Evolutionary conservation across 1,139 yeast species (phyloP), one percentile per base, ranked within the genome.

Genomic region (Ogataea hybrid): DNA sequence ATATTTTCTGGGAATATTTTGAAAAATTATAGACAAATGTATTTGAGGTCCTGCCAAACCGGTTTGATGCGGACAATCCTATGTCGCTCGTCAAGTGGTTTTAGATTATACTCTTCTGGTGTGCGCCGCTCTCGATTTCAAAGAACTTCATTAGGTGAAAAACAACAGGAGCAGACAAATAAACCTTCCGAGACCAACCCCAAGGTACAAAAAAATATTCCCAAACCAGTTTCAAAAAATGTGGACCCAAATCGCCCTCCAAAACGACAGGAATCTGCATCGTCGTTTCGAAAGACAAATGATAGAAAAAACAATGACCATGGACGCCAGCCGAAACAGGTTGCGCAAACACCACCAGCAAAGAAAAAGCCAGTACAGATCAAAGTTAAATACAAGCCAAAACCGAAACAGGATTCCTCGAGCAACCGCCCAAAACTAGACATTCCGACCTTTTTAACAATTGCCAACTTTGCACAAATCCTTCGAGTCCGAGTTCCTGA

Each of bases 361-460:
- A 46, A 53, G 29, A 33, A 28, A 17, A 48, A 46, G 11, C 33
- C 44, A 28, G 14, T 12, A 11, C 27, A 11, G 7, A 5, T 25
- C 27, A 25, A 25, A 3, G 21, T 20, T 20, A 20, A 25, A 6
- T 11, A 11, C 14, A 44, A 44, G 27, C 41, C 31, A 14, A 33
- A 41, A 31, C 11, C 25, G 11, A 27, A 20, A 16, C 14, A 37
- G 2, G 32, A 25, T n/a, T 17, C 30, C 22, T 47, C 42, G 21
- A 20, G 42, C 46, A 12, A 37, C 45, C 1, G 47, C 32, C 54
- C 52, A 23, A 57, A 58, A 32, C 35, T 85, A 16, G 73, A 75
- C 12, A 71, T 87, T 12, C 96, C 96, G 1, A 76, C 84, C 9
- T 86, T 82, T 51, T 71, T 85, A 4, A 77, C 90, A 0, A 84